Conservation (phyloP, 306 rosid species). For the Albizia julibrissin region DNA sequence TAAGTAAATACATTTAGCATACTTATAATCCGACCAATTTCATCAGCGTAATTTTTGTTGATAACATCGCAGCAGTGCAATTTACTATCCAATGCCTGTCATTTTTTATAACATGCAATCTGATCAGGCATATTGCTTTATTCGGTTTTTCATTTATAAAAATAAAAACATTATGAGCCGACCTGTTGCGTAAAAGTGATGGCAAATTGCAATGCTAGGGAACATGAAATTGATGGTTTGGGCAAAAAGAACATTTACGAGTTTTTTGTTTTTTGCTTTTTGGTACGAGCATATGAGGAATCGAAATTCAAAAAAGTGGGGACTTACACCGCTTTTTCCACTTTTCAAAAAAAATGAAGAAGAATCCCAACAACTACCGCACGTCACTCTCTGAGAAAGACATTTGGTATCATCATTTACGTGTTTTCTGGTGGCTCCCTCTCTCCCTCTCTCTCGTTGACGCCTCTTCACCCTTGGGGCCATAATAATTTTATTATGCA, state of each 20-base stretch:
- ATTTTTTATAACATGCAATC: neutral
- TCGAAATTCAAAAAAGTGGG: slow-evolving; percentile 22
- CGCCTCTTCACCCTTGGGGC: neutral
- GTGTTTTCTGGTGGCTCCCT: slow-evolving; percentile 25
- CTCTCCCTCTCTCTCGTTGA: neutral
- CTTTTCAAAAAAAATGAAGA: slow-evolving; percentile 1
- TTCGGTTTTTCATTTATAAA: neutral
- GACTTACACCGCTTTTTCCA: neutral
- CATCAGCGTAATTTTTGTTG: neutral
- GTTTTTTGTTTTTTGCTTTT: neutral
- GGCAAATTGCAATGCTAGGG: neutral
- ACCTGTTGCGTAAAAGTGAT: neutral
- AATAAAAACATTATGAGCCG: neutral
- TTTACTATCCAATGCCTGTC: neutral
- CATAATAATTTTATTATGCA: neutral
- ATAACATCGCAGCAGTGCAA: neutral
- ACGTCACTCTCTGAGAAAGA: slow-evolving; percentile 20
- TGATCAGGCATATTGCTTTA: neutral
- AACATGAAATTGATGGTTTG: neutral
- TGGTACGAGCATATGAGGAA: neutral
- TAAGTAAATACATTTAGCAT: neutral
- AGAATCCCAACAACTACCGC: slow-evolving; percentile 34
- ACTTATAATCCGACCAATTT: neutral
- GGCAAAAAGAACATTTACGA: slow-evolving; percentile 5
- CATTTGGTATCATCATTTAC: slow-evolving; percentile 28